A percentile compares a stretch with the other conserved stretches of the same genome.
Evolutionary conservation across 2,329 filamentous ascomycete genomes (phyloP).

Genomic region (Sporothrix humicola): DNA sequence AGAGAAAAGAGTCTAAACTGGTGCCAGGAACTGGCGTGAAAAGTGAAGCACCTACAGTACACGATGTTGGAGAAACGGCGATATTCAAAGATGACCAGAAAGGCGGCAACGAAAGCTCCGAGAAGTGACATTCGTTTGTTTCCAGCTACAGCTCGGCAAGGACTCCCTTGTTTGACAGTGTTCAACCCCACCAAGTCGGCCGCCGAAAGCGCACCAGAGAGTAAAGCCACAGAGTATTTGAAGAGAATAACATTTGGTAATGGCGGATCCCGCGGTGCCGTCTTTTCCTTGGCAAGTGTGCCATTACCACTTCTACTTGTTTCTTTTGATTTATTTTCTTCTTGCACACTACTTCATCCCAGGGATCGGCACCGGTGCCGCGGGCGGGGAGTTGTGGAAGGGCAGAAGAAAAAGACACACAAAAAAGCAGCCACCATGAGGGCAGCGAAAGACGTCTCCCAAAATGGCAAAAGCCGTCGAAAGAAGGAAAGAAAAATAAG

Average conservation of each 20-base stretch:
- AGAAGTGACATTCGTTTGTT: no score
- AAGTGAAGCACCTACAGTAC: no score
- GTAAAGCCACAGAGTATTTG: neutral
- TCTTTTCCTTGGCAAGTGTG: neutral
- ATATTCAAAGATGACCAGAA: neutral
- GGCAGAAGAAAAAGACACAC: neutral
- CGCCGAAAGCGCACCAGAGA: slow-evolving; percentile 21
- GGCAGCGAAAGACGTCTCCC: neutral
- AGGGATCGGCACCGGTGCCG: slow-evolving; percentile 24
- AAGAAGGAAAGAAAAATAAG: neutral
- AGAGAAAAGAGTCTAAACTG: neutral
- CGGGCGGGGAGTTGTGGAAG: neutral
- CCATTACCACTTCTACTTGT: neutral
- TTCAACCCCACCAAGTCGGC: neutral
- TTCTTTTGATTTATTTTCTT: neutral
- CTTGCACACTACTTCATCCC: neutral
- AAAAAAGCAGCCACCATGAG: neutral
- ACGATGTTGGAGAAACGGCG: no score
- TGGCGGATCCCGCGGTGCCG: slow-evolving; percentile 21
- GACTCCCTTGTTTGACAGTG: neutral
- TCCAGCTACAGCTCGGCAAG: neutral
- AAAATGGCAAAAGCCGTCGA: neutral
- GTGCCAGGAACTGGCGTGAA: slow-evolving; percentile 10
- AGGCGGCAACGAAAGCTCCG: neutral
- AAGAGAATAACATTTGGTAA: neutral